phyloP scores from a whole-genome alignment of 768 basidiomycete species.

The Pulveroboletus frians region DNA sequence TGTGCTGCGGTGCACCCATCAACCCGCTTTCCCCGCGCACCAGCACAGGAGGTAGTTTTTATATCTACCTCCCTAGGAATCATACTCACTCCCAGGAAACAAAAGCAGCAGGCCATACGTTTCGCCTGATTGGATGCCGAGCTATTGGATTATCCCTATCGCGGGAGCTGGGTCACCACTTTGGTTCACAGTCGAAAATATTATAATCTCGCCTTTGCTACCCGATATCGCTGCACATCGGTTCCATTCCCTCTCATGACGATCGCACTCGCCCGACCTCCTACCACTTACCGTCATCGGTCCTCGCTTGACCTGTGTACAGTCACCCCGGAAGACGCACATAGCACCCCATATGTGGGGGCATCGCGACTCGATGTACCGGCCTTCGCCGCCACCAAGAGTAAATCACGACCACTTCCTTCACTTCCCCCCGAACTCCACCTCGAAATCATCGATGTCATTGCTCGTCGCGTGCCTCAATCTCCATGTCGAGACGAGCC shows the following conservation, averaged over 20 bases:
- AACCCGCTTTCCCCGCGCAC: constrained; percentile 13
- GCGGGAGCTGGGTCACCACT: neutral
- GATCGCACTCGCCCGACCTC: constrained; percentile 5
- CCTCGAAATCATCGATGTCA: constrained; percentile 25
- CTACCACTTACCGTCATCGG: neutral
- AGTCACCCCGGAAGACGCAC: neutral
- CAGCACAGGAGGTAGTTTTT: constrained; percentile 3
- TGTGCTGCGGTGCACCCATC: constrained; percentile 5
- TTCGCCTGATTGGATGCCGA: constrained; percentile 2
- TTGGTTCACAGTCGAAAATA: neutral
- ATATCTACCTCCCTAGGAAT: constrained; percentile 2
- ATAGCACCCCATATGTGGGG: neutral
- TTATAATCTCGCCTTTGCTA: constrained; percentile 10
- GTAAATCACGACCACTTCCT: constrained; percentile 9
- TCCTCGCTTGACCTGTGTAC: constrained; percentile 3
- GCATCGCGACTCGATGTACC: neutral
- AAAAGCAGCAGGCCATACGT: neutral
- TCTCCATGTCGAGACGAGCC: constrained; percentile 6
- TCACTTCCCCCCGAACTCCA: constrained; percentile 29
- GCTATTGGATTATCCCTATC: neutral
- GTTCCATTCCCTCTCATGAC: constrained; percentile 11
- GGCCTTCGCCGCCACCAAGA: neutral
- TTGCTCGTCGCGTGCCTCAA: constrained; percentile 16
- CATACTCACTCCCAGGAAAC: neutral
- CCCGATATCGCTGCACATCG: neutral